A percentile compares a stretch with the other conserved stretches of the same genome.
Evolutionary conservation across 2,329 filamentous ascomycete genomes (phyloP).

Genomic region (Penicillium sp.): DNA sequence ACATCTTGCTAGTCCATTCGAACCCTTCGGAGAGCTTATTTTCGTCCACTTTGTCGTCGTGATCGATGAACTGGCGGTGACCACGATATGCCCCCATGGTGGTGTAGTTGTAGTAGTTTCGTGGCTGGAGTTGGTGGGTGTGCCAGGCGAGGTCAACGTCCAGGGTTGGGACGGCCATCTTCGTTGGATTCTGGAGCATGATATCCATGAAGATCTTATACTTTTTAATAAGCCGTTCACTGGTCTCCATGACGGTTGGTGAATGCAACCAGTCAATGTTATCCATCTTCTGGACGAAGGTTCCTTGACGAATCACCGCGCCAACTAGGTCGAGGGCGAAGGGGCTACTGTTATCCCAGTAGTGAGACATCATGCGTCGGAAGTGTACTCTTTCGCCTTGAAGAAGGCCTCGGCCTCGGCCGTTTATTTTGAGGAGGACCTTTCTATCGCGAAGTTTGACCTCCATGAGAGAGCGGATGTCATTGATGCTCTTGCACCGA

Average conservation of each 20-base stretch:
- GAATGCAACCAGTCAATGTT: conserved; percentile 76
- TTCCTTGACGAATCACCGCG: conserved; percentile 42
- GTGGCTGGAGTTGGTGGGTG: conserved; percentile 31
- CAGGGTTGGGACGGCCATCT: conserved; percentile 33
- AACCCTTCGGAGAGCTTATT: conserved; percentile 62
- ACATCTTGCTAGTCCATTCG: conserved; percentile 68
- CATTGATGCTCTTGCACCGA: conserved; percentile 46
- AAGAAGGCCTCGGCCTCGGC: conserved; percentile 14
- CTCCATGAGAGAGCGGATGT: conserved; percentile 32
- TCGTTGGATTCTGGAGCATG: conserved; percentile 34
- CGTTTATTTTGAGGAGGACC: conserved; percentile 35
- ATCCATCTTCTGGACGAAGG: conserved; percentile 62
- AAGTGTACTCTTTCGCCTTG: conserved; percentile 38
- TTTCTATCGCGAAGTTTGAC: conserved; percentile 46
- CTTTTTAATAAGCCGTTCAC: conserved; percentile 58
- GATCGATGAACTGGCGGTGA: conserved; percentile 63
- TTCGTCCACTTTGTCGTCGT: conserved; percentile 81
- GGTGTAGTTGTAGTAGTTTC: conserved; percentile 47
- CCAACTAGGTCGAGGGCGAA: conserved; percentile 41
- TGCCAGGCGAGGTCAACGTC: conserved; percentile 39
- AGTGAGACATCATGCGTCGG: conserved; percentile 42
- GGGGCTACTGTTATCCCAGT: conserved; percentile 41
- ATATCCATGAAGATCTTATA: conserved; percentile 46
- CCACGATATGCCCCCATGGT: conserved; percentile 34
- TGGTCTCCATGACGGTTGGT: conserved; percentile 61